Percentiles rank a stretch among this genome's conserved stretches.
phyloP scores from a whole-genome alignment of 2,329 filamentous ascomycete species.

The Aspergillus phoenicis region DNA sequence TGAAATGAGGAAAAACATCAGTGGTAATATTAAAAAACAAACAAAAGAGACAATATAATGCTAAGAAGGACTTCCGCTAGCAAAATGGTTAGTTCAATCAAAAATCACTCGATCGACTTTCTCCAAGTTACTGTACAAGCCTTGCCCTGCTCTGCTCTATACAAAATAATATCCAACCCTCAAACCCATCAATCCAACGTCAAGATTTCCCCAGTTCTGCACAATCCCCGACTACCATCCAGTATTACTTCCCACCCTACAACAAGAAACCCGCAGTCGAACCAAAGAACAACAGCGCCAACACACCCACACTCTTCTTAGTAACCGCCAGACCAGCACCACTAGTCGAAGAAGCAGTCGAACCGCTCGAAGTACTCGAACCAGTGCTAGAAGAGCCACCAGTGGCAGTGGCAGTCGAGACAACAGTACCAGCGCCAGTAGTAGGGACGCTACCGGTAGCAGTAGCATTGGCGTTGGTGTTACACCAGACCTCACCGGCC shows the following conservation, averaged over 20 bases:
- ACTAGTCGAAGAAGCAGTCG: not conserved
- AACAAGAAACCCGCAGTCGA: slow-evolving; percentile 9
- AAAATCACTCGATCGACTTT: no score
- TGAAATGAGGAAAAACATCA: no score
- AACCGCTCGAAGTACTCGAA: not conserved
- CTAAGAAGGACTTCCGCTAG: no score
- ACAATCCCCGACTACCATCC: no score
- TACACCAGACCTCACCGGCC: slow-evolving; percentile 27
- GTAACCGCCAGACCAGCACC: slow-evolving; percentile 6
- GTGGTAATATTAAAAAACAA: no score
- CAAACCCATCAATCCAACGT: not conserved
- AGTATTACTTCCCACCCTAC: not conserved
- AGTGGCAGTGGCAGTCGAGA: slow-evolving; percentile 15
- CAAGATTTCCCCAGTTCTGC: not conserved
- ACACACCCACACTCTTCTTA: slow-evolving; percentile 10
- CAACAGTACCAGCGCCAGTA: slow-evolving; percentile 20
- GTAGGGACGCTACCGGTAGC: slow-evolving; percentile 24
- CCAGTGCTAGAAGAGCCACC: not conserved
- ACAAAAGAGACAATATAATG: no score
- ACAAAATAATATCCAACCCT: not conserved
- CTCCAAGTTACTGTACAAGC: no score
- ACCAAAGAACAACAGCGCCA: slow-evolving; percentile 17
- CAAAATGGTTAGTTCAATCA: no score
- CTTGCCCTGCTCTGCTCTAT: no score
- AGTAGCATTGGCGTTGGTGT: slow-evolving; percentile 26